Percentiles rank a stretch among this genome's conserved stretches.
Conservation (phyloP, 164 flowering plant genomes). For the Sedum album region DNA sequence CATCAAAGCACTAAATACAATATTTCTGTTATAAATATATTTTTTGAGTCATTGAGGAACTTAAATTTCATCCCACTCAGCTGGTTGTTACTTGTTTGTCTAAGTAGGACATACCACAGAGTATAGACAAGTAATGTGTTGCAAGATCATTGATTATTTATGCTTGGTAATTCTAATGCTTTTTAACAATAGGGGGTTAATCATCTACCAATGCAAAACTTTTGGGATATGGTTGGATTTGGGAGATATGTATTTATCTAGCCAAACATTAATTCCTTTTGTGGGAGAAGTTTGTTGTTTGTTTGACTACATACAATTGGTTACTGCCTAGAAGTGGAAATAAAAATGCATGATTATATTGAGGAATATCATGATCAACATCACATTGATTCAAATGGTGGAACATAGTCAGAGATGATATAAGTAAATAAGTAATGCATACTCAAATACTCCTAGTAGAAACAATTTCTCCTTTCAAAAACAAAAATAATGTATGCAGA, state of each 20-base stretch:
- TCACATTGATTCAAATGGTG: constrained; percentile 1
- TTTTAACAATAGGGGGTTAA: not conserved
- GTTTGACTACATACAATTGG: not conserved
- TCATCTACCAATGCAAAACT: not conserved
- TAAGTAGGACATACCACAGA: not conserved
- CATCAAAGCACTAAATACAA: not conserved
- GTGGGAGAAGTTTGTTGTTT: not conserved
- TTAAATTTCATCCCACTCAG: not conserved
- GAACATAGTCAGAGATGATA: not conserved
- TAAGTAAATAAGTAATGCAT: not conserved
- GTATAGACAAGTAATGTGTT: not conserved
- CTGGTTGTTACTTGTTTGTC: not conserved
- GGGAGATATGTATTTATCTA: not conserved
- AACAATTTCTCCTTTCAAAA: too few species aligned
- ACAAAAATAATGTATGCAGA: too few species aligned
- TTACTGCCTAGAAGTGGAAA: not conserved
- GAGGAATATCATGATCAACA: too few species aligned
- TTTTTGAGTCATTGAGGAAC: not conserved
- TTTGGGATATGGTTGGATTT: constrained; percentile 1
- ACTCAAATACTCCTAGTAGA: too few species aligned
- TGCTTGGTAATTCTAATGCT: not conserved
- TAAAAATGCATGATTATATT: too few species aligned
- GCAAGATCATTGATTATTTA: not conserved
- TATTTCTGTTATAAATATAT: not conserved
- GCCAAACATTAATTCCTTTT: not conserved